Evolutionary conservation across 2,329 filamentous ascomycete species (phyloP).

Genomic region (Fusarium nisikadoi): DNA sequence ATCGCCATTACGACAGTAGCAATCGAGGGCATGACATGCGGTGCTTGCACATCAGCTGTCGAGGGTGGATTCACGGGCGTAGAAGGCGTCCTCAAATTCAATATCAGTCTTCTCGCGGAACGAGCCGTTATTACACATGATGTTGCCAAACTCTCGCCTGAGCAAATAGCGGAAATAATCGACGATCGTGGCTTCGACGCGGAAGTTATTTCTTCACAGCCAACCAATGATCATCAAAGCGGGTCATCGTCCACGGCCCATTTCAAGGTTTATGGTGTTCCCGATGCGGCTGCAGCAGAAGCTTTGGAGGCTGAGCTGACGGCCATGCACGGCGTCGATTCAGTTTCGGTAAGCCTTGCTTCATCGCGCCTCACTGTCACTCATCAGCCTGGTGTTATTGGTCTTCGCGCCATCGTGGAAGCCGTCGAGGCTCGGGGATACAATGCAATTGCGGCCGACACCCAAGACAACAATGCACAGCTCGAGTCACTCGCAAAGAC

Average conservation of each 20-base stretch:
- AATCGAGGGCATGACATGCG: constrained; percentile 97
- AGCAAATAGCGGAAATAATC: constrained; percentile 83
- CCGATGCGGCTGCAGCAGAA: constrained; percentile 76
- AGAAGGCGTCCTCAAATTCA: constrained; percentile 86
- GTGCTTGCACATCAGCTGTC: constrained; percentile 92
- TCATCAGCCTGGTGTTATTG: constrained; percentile 77
- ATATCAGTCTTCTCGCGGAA: constrained; percentile 93
- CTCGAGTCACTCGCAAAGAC: constrained; percentile 96
- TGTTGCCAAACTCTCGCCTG: constrained; percentile 72
- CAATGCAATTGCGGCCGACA: constrained; percentile 90
- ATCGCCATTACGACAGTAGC: constrained; percentile 82
- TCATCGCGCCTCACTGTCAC: constrained; percentile 79
- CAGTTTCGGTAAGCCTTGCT: constrained; percentile 78
- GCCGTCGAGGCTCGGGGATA: constrained; percentile 83
- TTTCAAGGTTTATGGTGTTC: constrained; percentile 85
- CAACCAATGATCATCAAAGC: constrained; percentile 65
- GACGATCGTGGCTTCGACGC: constrained; percentile 93
- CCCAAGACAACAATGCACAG: constrained; percentile 96
- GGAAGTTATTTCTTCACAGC: constrained; percentile 79
- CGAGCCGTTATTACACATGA: constrained; percentile 90
- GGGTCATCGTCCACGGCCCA: constrained; percentile 71
- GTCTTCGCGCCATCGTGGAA: constrained; percentile 85
- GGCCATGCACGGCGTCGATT: constrained; percentile 75
- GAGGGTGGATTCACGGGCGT: constrained; percentile 82
- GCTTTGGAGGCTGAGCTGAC: constrained; percentile 75